Percentiles rank a stretch among this genome's conserved stretches.
Evolutionary conservation across 1,284 basidiomycete genomes (phyloP).

Genomic region (Sutorius eximius): DNA sequence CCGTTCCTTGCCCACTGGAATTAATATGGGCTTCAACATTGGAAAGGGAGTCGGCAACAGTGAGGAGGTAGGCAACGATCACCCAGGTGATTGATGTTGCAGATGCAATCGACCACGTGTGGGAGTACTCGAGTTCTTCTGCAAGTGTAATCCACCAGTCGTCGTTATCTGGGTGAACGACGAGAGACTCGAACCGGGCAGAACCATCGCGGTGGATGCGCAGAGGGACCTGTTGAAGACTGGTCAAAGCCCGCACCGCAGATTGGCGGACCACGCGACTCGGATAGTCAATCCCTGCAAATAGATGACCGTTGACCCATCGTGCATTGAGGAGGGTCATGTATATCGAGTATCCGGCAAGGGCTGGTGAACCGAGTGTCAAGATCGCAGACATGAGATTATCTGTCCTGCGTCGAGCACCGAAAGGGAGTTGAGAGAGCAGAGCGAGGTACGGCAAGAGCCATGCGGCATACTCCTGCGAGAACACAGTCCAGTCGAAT

Average conservation of each 20-base stretch:
- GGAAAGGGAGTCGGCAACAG: conserved; percentile 40
- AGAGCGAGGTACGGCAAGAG: conserved; percentile 45
- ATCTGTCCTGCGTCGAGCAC: conserved; percentile 26
- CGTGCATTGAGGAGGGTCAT: conserved; percentile 34
- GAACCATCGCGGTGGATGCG: conserved; percentile 24
- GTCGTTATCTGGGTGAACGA: conserved; percentile 36
- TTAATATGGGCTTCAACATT: conserved; percentile 24
- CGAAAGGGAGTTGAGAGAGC: conserved; percentile 46
- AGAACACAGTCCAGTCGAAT: conserved; percentile 41
- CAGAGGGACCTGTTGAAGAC: conserved; percentile 35
- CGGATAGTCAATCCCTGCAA: conserved; percentile 2
- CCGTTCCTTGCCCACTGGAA: conserved; percentile 38
- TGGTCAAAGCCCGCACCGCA: conserved; percentile 25
- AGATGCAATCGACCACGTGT: conserved; percentile 43
- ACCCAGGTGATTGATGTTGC: conserved; percentile 44
- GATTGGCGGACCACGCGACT: conserved; percentile 5
- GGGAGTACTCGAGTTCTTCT: conserved; percentile 27
- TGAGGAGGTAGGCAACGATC: conserved; percentile 43
- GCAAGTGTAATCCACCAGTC: conserved; percentile 31
- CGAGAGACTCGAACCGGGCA: conserved; percentile 31
- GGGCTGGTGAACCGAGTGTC: conserved; percentile 35
- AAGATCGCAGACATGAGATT: conserved; percentile 34
- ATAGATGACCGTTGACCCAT: conserved; percentile 28
- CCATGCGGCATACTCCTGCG: conserved; percentile 44
- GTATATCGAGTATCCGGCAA: conserved; percentile 35